phyloP scores from a whole-genome alignment of 1,139 yeast genomes.

The Yamadazyma friedrichii region DNA sequence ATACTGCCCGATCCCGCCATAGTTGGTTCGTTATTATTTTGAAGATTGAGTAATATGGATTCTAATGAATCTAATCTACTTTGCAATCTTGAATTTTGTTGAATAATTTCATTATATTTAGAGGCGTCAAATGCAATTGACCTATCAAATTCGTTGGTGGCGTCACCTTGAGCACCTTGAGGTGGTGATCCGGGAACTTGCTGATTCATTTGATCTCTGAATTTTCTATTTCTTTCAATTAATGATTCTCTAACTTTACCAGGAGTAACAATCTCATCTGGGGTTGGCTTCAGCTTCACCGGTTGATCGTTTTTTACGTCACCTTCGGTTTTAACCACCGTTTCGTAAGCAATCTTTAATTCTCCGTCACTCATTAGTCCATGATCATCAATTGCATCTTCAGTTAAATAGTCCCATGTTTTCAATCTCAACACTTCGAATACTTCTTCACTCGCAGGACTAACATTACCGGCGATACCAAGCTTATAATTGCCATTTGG shows the following conservation, averaged over 20 bases:
- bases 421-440: slow-evolving; percentile 61
- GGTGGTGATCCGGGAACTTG: not conserved
- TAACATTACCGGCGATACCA: slow-evolving; percentile 52
- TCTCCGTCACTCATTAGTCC: slow-evolving; percentile 50
- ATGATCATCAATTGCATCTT: slow-evolving; percentile 59
- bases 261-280: slow-evolving; percentile 18
- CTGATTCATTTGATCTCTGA: not conserved
- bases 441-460: slow-evolving; percentile 44
- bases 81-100: slow-evolving; percentile 7
- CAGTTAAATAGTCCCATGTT: slow-evolving; percentile 51
- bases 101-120: slow-evolving; percentile 5
- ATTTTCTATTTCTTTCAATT: slow-evolving; percentile 12
- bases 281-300: not conserved
- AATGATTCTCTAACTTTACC: slow-evolving; percentile 33
- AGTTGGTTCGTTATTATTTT: not conserved
- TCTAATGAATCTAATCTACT: slow-evolving; percentile 9
- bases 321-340: slow-evolving; percentile 8
- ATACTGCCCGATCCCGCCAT: not conserved
- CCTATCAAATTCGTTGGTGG: not conserved
- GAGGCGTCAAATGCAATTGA: not conserved
- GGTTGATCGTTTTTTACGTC: slow-evolving; percentile 1
- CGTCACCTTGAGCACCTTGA: not conserved
- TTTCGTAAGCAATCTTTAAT: slow-evolving; percentile 21
- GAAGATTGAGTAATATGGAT: slow-evolving; percentile 5
- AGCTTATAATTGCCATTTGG: slow-evolving; percentile 38